Evolutionary conservation across 1,284 basidiomycete genomes (phyloP).

Genomic region (Puccinia novopanici): DNA sequence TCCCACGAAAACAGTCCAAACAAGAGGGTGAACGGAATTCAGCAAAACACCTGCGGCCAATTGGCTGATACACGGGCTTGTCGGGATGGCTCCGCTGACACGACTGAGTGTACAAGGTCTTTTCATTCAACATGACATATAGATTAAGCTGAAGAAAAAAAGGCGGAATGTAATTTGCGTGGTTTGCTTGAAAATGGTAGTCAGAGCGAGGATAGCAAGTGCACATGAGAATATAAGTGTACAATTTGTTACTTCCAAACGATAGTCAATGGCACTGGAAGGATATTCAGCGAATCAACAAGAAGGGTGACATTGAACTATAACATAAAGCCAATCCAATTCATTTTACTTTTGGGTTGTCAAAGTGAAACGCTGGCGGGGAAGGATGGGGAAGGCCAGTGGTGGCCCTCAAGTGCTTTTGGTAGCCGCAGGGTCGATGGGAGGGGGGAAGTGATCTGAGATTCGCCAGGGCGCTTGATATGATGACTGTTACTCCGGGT

Average conservation of each 20-base stretch:
- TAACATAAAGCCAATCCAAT: background rate
- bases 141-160: background rate
- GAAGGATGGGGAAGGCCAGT: background rate
- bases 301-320: too few species aligned
- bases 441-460: background rate
- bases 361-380: background rate
- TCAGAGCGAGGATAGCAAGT: background rate
- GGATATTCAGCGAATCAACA: background rate
- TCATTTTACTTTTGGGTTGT: background rate
- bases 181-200: background rate
- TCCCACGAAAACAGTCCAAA: too few species aligned
- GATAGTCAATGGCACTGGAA: background rate
- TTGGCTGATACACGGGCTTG: too few species aligned
- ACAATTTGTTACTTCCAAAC: background rate
- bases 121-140: background rate
- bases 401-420: background rate
- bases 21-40: too few species aligned
- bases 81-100: too few species aligned
- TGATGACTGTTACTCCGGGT: slow-evolving; percentile 24
- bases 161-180: background rate
- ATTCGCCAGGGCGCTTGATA: background rate
- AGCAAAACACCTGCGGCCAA: too few species aligned
- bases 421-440: background rate
- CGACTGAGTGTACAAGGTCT: too few species aligned
- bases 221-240: background rate